Evolutionary conservation across 2,329 filamentous ascomycete species (phyloP), one percentile per base, ranked within the genome.

Genomic region (Cyphellophora attinorum): DNA sequence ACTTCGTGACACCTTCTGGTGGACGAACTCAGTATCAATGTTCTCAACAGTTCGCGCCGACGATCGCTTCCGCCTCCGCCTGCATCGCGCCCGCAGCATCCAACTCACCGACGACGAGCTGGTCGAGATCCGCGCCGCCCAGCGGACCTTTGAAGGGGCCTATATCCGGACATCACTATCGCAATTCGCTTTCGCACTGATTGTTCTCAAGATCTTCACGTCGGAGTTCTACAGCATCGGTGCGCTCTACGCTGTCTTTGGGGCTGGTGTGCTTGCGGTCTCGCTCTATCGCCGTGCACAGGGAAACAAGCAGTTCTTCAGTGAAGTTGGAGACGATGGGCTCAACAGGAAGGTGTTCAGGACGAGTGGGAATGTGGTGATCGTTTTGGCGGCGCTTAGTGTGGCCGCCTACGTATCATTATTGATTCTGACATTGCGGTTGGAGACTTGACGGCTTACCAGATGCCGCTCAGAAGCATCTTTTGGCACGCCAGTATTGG

Each of bases 201-300:
- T 98, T 44, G 84, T 98, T 34, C 76, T 94, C 48, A 94, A 93
- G 64, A 93, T 98, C 59, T 96, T 98, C 65, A 95, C 86, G 6
- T 74, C 79, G 34, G 91, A 96, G 55, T 96, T 98, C 67, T 96
- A 96, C 62, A 78, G 81, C 48, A 94, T 95, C 44, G 91, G 91
- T n/a, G 91, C 91, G 5, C 69, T 98, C 19, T 95, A 95, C 56
- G 88, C 91, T 28, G 79, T 85, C 31, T 96, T 96, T 54, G 91
- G 89, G 10, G 78, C 80, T 3, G 84, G 85, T 5, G 74, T 98
- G 31, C 67, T 96, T 53, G 68, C 84, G 16, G 85, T 93, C 40
- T 82, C 85, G 49, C 66, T 85, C 35, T 93, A 93, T 60, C 74
- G 91, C 38, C 77, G 91, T 35, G 84, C 88, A 54, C 84, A 95